Evolutionary conservation across 805 yeast species (phyloP), one percentile per base, ranked within the genome.

Genomic region (Wickerhamiella bombiphila): DNA sequence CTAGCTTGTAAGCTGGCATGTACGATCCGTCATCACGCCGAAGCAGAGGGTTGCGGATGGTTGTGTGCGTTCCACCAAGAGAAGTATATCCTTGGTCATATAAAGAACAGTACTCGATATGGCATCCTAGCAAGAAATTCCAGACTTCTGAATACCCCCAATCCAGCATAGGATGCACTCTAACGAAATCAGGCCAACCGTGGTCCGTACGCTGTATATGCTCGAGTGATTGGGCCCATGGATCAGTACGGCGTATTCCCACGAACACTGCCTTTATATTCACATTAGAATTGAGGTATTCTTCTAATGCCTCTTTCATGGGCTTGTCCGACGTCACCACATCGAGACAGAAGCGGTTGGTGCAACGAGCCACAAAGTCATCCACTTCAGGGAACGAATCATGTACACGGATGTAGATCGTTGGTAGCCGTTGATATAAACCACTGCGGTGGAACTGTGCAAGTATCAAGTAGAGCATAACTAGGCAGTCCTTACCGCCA

Each of bases 401-500:
- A 43, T 76, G 83, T 29, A 77, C 72, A 50, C 81, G 76, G 37
- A 91, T 77, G 53, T 81, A 80, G 4, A 88, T 81, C 0, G 80
- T 66, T 38, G 68, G 36, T 15, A 47, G 28, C 1, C 17, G 43
- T 25, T 38, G 29, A 19, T 29, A 44, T 11, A 58, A 47, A n/a
- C 28, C 21, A n/a, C 17, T 19, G 31, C 46, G 39, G 22, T 16
- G 15, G 38, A 58, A 61, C 17, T 70, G 72, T 1, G 91, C 76
- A 36, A 86, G 59, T 38, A 81, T 72, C 4, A 91, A 52, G 13
- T 83, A 63, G 39, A 91, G 66, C 78, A 88, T 74, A 22, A 86
- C 96, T 34, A 86, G 70, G 51, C 97, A 91, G 59, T 91, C 98
- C 53, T 91, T 91, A 1, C 98, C 98, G 8, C 98, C 98, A 54